phyloP scores from a whole-genome alignment of 345 rosid species.

The Fremontodendron californicum region DNA sequence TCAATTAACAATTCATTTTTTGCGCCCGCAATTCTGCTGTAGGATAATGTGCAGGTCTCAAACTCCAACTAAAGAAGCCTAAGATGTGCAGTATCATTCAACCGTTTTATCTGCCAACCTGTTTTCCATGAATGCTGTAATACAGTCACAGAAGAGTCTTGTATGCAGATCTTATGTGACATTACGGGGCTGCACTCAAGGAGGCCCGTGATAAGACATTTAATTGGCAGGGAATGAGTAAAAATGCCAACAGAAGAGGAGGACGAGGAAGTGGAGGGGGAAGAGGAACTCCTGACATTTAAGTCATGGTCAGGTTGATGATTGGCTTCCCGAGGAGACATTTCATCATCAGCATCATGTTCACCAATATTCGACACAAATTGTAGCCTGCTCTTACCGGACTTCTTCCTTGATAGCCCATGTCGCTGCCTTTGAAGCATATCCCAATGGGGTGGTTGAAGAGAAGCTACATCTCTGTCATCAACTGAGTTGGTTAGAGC shows the following conservation, averaged over 20 bases:
- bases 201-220: conserved; percentile 78
- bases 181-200: conserved; percentile 75
- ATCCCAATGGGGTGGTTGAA: conserved; percentile 53
- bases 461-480: conserved; percentile 51
- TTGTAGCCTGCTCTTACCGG: conserved; percentile 91
- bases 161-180: conserved; percentile 72
- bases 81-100: conserved; percentile 84
- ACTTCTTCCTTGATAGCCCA: conserved; percentile 62
- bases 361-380: conserved; percentile 58
- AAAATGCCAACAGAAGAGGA: conserved; percentile 65
- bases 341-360: conserved; percentile 67
- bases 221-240: conserved; percentile 77
- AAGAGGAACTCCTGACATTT: conserved; percentile 45
- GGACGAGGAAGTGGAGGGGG: conserved; percentile 34
- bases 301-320: conserved; percentile 44
- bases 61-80: conserved; percentile 61
- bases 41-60: not conserved
- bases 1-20: conserved; percentile 17
- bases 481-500: conserved; percentile 28
- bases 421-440: conserved; percentile 63
- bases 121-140: conserved; percentile 76
- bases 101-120: conserved; percentile 90
- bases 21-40: not conserved
- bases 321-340: conserved; percentile 50
- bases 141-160: conserved; percentile 87